Conservation (phyloP, 305 asterid species). For the Plantago coronopus region DNA sequence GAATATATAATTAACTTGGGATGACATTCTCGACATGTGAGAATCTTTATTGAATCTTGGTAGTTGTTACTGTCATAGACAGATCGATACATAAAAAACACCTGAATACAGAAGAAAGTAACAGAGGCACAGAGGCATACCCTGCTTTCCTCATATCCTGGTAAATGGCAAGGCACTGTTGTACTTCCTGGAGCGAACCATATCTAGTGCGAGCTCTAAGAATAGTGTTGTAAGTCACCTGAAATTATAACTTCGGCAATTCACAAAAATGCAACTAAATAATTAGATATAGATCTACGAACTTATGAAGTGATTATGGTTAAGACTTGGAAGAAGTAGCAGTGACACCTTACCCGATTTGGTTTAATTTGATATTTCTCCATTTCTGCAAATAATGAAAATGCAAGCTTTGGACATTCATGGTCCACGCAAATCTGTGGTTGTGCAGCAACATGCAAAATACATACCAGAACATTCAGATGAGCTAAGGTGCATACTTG, state of each 20-base stretch:
- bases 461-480: conserved; percentile 19
- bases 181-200: conserved; percentile 82
- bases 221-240: conserved; percentile 90
- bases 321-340: conserved; percentile 1
- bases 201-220: conserved; percentile 75
- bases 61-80: not conserved
- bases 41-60: not conserved
- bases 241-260: conserved; percentile 26
- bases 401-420: conserved; percentile 60
- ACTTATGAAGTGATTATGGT: not conserved
- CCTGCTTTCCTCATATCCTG: conserved; percentile 96
- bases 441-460: conserved; percentile 27
- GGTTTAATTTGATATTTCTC: conserved; percentile 70
- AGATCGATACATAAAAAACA: too few species aligned
- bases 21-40: not conserved
- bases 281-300: not conserved
- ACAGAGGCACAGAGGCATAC: conserved; percentile 37
- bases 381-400: conserved; percentile 68
- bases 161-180: conserved; percentile 77
- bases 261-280: conserved; percentile 12
- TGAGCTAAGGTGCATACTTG: conserved; percentile 7
- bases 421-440: conserved; percentile 75
- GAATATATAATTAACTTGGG: not conserved
- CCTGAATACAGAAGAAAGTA: not conserved
- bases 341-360: conserved; percentile 53